Evolutionary conservation across 768 basidiomycete species (phyloP), one percentile per base, ranked within the genome.

Genomic region (Mycena galopus): DNA sequence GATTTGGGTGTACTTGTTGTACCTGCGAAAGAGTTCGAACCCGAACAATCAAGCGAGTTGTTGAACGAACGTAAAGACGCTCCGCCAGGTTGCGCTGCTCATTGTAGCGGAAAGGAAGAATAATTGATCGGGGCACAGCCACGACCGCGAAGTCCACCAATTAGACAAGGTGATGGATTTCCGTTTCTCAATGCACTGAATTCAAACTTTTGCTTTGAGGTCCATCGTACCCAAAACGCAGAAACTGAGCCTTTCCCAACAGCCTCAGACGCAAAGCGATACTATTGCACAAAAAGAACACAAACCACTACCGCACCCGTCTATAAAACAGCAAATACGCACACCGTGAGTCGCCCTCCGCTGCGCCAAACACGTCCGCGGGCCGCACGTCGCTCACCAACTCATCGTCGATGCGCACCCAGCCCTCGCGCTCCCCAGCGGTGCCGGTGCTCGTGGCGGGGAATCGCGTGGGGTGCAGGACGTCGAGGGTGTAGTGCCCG

Each of bases 1-100:
- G 81, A 99, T 95, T 83, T 95, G 93, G 77, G 95, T 91, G 89
- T 95, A 98, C 85, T 97, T 97, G 93, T 99, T 99, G 92, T 93
- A 99, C 73, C 97, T 99, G 80, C 27, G n/a, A 51, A 56, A 47
- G 32, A 29, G 56, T 73, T 33, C 62, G 51, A 32, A 23, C 35
- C 11, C 32, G 44, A 47, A 35, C n/a, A n/a, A n/a, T 21, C 17
- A n/a, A 30, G 39, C n/a, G 11, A 33, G 42, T 27, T 42, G 51
- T 11, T n/a, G 86, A 11, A 86, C 92, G 56, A 87, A 94, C 94
- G 93, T 90, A 89, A 96, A 94, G 77, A 93, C 82, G 71, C 85
- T 89, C 81, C 94, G 88, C 94, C 94, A 95, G 82, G 89, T 86
- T 68, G 87, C 87, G 78, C 86, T 88, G 81, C 90, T 92, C 91